Evolutionary conservation across 331 rosid species (phyloP).

Genomic region (Phaseolus coccineus): DNA sequence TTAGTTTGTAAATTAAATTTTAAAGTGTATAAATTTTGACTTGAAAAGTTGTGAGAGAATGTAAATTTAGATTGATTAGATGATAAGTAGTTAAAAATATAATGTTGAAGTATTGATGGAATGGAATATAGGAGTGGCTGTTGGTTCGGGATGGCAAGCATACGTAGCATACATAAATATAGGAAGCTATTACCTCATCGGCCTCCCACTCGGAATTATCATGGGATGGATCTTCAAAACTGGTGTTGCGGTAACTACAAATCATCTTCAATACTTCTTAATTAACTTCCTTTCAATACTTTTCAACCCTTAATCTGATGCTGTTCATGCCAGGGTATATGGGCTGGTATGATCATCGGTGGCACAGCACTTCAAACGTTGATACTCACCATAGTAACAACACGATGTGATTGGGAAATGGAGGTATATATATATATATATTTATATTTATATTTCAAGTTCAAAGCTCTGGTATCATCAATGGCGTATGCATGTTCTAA

Average conservation of each 20-base stretch:
- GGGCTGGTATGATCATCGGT: slow-evolving; percentile 75
- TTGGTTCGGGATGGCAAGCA: slow-evolving; percentile 89
- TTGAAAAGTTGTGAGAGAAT: no score
- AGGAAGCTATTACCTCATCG: slow-evolving; percentile 68
- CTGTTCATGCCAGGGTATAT: slow-evolving; percentile 53
- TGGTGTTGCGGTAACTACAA: slow-evolving; percentile 59
- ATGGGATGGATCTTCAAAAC: slow-evolving; percentile 63
- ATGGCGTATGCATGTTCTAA: not conserved
- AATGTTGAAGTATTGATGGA: no score
- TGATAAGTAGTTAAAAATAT: no score
- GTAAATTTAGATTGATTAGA: no score
- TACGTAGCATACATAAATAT: slow-evolving; percentile 75
- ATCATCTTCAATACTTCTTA: not conserved
- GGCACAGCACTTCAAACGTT: slow-evolving; percentile 66
- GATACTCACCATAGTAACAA: slow-evolving; percentile 46
- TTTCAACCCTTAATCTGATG: not conserved
- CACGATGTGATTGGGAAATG: slow-evolving; percentile 61
- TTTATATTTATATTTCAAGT: no score
- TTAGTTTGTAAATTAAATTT: no score
- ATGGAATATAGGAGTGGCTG: slow-evolving; percentile 63
- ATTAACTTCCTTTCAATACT: not conserved
- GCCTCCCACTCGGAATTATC: slow-evolving; percentile 72
- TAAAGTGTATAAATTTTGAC: no score
- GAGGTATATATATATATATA: slow-evolving; percentile 47
- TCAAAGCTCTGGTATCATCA: no score